phyloP scores from a whole-genome alignment of 768 basidiomycete species.

The Suillus discolor region DNA sequence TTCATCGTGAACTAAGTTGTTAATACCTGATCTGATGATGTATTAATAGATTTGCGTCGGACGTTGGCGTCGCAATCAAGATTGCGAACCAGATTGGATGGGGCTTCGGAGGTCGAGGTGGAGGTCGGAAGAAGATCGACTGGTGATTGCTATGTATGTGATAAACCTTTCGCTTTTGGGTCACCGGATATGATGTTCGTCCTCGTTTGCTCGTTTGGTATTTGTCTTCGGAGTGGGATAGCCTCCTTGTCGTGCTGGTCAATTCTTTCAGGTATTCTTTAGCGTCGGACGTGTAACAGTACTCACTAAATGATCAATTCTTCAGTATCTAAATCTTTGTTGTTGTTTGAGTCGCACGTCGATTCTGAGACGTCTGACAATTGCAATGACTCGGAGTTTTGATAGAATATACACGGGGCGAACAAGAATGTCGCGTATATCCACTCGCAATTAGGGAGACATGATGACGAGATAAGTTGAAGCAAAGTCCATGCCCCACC shows the following conservation, averaged over 20 bases:
- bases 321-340: too few relatives aligned
- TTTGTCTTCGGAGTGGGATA: too few relatives aligned
- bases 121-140: conserved; percentile 8
- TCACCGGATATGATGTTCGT: too few relatives aligned
- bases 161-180: too few relatives aligned
- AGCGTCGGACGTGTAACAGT: too few relatives aligned
- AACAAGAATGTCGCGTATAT: background rate
- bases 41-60: conserved; percentile 47
- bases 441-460: background rate
- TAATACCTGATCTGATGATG: background rate
- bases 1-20: background rate
- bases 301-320: too few relatives aligned
- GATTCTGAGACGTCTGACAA: too few relatives aligned
- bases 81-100: conserved; percentile 58
- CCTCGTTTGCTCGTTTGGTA: too few relatives aligned
- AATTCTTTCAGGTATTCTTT: too few relatives aligned
- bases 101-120: conserved; percentile 46
- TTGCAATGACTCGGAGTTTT: too few relatives aligned
- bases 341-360: too few relatives aligned
- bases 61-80: conserved; percentile 50
- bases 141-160: conserved; percentile 15
- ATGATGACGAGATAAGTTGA: background rate
- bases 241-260: too few relatives aligned
- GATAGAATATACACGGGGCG: background rate
- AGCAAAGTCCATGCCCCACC: background rate